Conservation (phyloP, 371 early-diverging fungal genomes). For the Capniomyces stellatus region DNA sequence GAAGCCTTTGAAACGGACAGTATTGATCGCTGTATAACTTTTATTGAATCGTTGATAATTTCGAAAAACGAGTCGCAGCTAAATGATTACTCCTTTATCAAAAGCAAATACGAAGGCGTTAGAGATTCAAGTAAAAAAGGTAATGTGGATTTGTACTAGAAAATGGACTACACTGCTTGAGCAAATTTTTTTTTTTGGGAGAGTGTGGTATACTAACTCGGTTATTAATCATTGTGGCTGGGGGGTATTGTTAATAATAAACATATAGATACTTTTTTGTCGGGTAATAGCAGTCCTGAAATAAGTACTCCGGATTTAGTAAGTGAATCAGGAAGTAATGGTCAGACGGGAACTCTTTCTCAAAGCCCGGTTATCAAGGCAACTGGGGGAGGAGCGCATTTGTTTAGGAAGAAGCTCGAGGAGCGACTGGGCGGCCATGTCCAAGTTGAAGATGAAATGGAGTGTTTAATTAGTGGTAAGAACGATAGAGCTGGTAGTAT, state of each 20-base stretch:
- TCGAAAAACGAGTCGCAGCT: conserved; percentile 25
- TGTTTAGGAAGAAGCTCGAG: conserved; percentile 16
- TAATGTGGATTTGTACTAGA: too few relatives aligned
- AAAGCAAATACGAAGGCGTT: too few relatives aligned
- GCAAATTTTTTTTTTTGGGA: too few relatives aligned
- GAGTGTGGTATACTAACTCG: too few relatives aligned
- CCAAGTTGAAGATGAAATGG: conserved; percentile 24
- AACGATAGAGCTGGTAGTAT: too few relatives aligned
- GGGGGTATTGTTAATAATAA: too few relatives aligned
- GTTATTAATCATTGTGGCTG: too few relatives aligned
- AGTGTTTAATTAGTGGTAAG: conserved; percentile 40
- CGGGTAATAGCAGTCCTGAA: neutral
- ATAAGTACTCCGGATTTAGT: neutral
- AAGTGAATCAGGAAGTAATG: neutral
- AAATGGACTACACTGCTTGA: too few relatives aligned
- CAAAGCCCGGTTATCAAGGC: conserved; percentile 18
- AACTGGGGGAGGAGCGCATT: conserved; percentile 25
- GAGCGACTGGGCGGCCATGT: conserved; percentile 17
- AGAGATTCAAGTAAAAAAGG: too few relatives aligned
- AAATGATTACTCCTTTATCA: too few relatives aligned
- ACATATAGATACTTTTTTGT: too few relatives aligned
- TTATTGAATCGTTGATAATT: conserved; percentile 50
- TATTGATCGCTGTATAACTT: conserved; percentile 73
- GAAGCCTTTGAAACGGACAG: conserved; percentile 84
- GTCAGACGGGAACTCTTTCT: neutral